Conservation (phyloP, 345 rosid species). For the Psidium guajava region DNA sequence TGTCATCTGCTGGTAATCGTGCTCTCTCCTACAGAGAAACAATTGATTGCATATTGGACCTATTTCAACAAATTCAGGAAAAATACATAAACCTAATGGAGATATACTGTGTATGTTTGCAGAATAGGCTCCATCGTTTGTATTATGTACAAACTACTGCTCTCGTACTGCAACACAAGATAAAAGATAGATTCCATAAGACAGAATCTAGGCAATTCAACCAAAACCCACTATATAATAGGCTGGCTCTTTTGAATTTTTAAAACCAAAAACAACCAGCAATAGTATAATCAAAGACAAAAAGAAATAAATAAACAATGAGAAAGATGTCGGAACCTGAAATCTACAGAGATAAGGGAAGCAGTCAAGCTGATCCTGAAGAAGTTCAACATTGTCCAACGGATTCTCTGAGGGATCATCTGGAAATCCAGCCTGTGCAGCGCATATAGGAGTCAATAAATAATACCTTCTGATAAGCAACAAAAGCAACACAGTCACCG, state of each 20-base stretch:
- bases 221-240: neutral
- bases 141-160: conserved; percentile 73
- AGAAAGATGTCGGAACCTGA: conserved; percentile 45
- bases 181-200: neutral
- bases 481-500: neutral
- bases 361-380: conserved; percentile 98
- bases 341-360: conserved; percentile 96
- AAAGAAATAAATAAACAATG: neutral
- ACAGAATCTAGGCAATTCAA: neutral
- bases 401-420: conserved; percentile 86
- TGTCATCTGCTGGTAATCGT: conserved; percentile 45
- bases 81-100: neutral
- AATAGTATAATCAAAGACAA: neutral
- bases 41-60: neutral
- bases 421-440: conserved; percentile 57
- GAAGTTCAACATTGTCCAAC: conserved; percentile 93
- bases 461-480: neutral
- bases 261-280: neutral
- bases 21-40: conserved; percentile 65
- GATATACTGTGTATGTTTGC: conserved; percentile 79
- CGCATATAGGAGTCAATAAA: neutral
- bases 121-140: conserved; percentile 86
- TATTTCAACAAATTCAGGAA: neutral
- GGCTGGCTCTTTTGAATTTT: neutral
- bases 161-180: conserved; percentile 64